Base-by-base conservation (phyloP, 1,284 basidiomycete species). In the Rhodotorula glutinis region DNA sequence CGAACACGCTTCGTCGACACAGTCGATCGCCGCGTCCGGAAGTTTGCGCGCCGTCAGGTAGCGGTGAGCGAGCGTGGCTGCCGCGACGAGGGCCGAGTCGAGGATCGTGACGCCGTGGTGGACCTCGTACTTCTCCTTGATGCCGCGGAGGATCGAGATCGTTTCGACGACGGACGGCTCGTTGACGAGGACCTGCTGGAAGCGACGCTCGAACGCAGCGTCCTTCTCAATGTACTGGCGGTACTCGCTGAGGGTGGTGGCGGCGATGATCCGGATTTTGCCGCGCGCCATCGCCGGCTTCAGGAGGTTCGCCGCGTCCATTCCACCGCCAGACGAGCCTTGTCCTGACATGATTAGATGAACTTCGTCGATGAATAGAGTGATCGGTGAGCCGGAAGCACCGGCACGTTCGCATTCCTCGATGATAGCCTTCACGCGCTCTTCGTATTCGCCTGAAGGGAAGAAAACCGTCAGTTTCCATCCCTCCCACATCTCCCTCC, bases 1-100 rank as follows among this genome's bases (percentile, higher is more conserved):
- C 41, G 92, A 91, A 77, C 90, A 90, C 44, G 94, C 92, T 78
- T 98, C 94, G 72, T 97, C 92, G n/a, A 97, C 87, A 55, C 96
- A 81, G 78, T 97, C 91, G 75, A 97, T 96, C 38, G 92, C 92
- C 44, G 91, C 86, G 78, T 95, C 91, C 9, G 93, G 79, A 43
- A 76, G 69, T 38, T 71, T 73, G 53, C 76, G 72, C 3, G 65
- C 33, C 43, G 79, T 81, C 62, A 98, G 83, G 77, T 98, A 98
- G 56, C 96, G 91, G 79, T 93, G 91, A 14, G 96, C 94, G 63
- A 98, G 85, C 40, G 89, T 90, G 0, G 94, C 93, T 7, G 95
- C 94, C 30, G 88, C 83, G 71, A 98, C 94, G 62, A 98, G 83
- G 1, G 95, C 89, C 10, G 87, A 85, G 76, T 98, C 96, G 74